Percentiles rank a stretch among this genome's conserved stretches.
Conservation (phyloP, 2,329 filamentous ascomycete species). For the Aureobasidium leucospermi region DNA sequence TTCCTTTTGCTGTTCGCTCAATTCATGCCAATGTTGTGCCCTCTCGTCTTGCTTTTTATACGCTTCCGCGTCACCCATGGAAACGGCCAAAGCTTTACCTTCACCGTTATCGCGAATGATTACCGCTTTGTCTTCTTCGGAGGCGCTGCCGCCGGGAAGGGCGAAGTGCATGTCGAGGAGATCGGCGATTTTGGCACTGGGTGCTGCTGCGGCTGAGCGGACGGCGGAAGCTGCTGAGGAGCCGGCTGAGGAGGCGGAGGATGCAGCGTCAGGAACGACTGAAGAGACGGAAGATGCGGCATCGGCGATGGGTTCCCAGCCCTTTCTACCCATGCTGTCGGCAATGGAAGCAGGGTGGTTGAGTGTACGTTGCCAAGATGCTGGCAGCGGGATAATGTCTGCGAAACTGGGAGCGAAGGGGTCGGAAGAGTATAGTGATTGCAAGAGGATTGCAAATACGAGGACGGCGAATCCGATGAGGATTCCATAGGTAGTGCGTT, state of each 20-base stretch:
- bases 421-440: slow-evolving; percentile 49
- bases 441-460: slow-evolving; percentile 56
- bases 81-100: slow-evolving; percentile 28
- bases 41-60: slow-evolving; percentile 36
- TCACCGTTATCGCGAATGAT: slow-evolving; percentile 30
- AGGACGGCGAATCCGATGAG: slow-evolving; percentile 56
- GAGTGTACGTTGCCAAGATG: slow-evolving; percentile 33
- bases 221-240: slow-evolving; percentile 17
- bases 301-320: slow-evolving; percentile 13
- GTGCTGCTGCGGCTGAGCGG: slow-evolving; percentile 11
- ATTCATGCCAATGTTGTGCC: slow-evolving; percentile 63
- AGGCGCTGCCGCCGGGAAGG: slow-evolving; percentile 5
- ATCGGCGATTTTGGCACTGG: not conserved
- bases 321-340: slow-evolving; percentile 12
- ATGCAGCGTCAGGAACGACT: slow-evolving; percentile 7
- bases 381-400: slow-evolving; percentile 53
- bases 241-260: slow-evolving; percentile 12
- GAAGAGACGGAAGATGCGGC: slow-evolving; percentile 19
- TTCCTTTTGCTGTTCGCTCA: slow-evolving; percentile 54
- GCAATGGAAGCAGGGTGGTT: slow-evolving; percentile 19
- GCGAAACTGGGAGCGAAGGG: slow-evolving; percentile 49
- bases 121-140: slow-evolving; percentile 29
- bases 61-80: slow-evolving; percentile 30
- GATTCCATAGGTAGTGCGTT: slow-evolving; percentile 49
- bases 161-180: slow-evolving; percentile 1